Base-by-base conservation (phyloP, 192 early-diverging fungal genomes). In the Backusella parvicylindrica region DNA sequence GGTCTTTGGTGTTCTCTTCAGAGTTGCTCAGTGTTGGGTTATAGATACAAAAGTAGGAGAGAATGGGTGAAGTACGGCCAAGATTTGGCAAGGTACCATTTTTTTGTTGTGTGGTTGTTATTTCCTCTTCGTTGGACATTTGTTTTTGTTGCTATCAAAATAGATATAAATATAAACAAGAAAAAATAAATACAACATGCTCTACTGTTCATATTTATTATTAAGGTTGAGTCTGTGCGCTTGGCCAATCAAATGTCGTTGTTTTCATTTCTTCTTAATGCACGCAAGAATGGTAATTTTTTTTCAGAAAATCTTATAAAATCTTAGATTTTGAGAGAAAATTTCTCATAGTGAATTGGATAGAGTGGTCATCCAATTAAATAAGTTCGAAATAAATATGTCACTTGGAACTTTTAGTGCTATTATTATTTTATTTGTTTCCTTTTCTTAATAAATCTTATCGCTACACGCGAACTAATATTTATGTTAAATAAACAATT, bases 1-100 rank as follows among this genome's bases (percentile, higher is more conserved):
- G 93, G 66, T 94, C 91, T 81, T 90, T 87, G 13, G 90, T 86
- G 32, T 81, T 89, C 71, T 93, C 92, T 73, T 93, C 93, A 0
- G 83, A 83, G 68, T 83, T 80, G 0, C 92, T 89, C 53, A 93
- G 81, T 38, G 83, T 83, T 11, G 93, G 91, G 71, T 92, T 92
- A 73, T 91, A 94, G 31, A 94, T 83, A 56, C 91, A 89, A 79
- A 94, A 94, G 75, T 91, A 90, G n/a, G 89, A 84, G 16, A 94
- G 78, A 2, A 80, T 82, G 8, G 88, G 82, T 33, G 86, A 81
- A 0, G 84, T 85, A 21, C 53, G 67, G 18, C 81, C 81, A 31
- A 82, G 28, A 1, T 23, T 68, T 15, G 72, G 71, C 1, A 60
- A 30, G 4, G 12, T 28, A 4, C 26, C 53, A 13, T 28, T 60